Conservation (phyloP, 2,329 filamentous ascomycete genomes). For the Coniochaeta sp. region DNA sequence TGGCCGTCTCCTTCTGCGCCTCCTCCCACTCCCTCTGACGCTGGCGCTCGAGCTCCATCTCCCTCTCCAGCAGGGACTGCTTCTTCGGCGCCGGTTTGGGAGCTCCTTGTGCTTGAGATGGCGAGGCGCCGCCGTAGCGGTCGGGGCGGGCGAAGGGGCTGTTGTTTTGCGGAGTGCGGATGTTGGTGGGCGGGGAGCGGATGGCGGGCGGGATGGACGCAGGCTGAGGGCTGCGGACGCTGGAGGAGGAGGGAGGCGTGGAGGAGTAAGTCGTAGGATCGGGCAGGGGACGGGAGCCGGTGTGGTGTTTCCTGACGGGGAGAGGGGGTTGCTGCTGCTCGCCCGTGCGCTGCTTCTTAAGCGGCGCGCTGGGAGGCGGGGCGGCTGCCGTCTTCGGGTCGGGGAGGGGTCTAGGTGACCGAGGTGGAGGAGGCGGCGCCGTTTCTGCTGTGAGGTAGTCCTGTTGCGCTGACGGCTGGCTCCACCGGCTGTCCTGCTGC, state of each 20-base stretch:
- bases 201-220: conserved; percentile 4
- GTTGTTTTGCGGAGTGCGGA: conserved; percentile 13
- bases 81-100: conserved; percentile 28
- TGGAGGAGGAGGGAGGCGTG: conserved; percentile 5
- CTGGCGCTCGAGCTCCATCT: conserved; percentile 75
- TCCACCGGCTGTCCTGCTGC: conserved; percentile 14
- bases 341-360: conserved; percentile 25
- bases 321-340: conserved; percentile 11
- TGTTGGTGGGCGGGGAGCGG: background rate
- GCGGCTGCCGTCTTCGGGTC: conserved; percentile 25
- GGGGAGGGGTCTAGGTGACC: conserved; percentile 32
- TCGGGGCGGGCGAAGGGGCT: conserved; percentile 43
- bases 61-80: conserved; percentile 67
- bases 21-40: conserved; percentile 77
- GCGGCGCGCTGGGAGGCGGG: conserved; percentile 11
- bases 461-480: conserved; percentile 24
- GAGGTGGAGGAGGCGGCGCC: conserved; percentile 17
- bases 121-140: conserved; percentile 31
- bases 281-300: conserved; percentile 33
- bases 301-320: conserved; percentile 18
- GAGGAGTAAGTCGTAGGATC: conserved; percentile 23
- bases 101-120: conserved; percentile 22
- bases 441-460: conserved; percentile 15
- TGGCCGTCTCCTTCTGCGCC: conserved; percentile 57
- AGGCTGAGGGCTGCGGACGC: background rate